Evolutionary conservation across 148 eudicot genomes (phyloP), one percentile per base, ranked within the genome.

Genomic region (Cornus controversa): DNA sequence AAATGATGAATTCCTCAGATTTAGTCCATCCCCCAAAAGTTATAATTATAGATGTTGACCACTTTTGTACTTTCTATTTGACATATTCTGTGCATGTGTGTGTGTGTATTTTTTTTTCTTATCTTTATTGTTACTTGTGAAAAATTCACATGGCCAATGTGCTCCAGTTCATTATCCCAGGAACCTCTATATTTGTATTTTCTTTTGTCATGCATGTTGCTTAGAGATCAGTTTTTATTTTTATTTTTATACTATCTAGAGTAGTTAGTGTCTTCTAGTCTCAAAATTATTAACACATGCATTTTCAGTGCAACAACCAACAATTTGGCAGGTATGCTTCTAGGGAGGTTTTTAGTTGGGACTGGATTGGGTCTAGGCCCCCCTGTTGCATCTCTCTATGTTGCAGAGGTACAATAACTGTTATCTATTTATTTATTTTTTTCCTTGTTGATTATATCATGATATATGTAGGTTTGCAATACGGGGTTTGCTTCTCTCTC

Each of bases 301-400:
- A 15, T 82, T 79, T 84, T 29, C 88, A 92, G 97, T 83, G 97
- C 97, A 26, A 83, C 84, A 18, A 47, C 97, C 23, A 82, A 58
- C 5, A 89, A 84, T 28, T 75, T 92, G 80, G 84, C 85, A 67
- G 93, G 91, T 40, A 90, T 92, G 94, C 92, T 92, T 47, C 65
- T 90, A 9, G 97, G 97, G 67, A 89, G 97, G 79, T 79, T 92
- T 66, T 62, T 92, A 73, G 94, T 92, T 79, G 97, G 97, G 40
- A 75, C 71, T 29, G 94, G 97, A 34, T 82, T 92, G 87, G 97
- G 97, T 64, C 76, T 92, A 70, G 94, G 97, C 73, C 92, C 97
- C 23, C 87, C 97, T 26, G 94, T 89, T 70, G 97, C 94, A 54
- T 85, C 97, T 74, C 97, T 92, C 70, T 92, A 92, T 81, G 86